Conservation (phyloP, 768 basidiomycete species). For the Tylopilus balloui region DNA sequence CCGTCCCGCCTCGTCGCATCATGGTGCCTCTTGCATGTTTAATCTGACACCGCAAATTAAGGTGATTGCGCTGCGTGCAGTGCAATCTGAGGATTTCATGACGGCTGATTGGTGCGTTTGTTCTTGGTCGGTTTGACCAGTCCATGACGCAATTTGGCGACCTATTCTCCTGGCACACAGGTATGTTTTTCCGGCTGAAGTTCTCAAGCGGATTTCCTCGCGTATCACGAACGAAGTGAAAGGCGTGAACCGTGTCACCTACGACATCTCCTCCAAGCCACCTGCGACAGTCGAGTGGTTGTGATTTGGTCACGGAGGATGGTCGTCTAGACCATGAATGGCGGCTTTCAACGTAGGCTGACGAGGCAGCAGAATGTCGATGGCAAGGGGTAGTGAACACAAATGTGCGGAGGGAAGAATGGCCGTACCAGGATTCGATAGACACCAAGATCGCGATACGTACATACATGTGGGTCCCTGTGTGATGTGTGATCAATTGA, state of each 20-base stretch:
- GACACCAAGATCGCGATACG: no score
- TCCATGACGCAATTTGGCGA: background rate
- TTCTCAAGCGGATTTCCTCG: constrained; percentile 87
- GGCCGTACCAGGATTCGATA: no score
- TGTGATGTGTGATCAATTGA: no score
- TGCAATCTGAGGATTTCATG: constrained; percentile 99
- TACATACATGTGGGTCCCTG: no score
- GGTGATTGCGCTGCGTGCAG: constrained; percentile 93
- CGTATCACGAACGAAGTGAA: constrained; percentile 96
- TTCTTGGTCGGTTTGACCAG: background rate
- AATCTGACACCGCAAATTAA: constrained; percentile 24
- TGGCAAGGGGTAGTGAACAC: no score
- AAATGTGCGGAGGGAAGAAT: background rate
- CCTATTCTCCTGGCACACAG: constrained; percentile 35
- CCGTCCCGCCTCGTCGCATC: background rate
- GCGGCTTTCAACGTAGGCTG: background rate
- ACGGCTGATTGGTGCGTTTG: constrained; percentile 88
- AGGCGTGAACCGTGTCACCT: constrained; percentile 95
- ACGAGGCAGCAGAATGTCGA: no score
- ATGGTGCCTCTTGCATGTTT: background rate
- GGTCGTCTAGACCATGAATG: no score
- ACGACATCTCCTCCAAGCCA: constrained; percentile 96
- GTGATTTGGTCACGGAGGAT: constrained; percentile 13
- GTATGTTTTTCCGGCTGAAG: constrained; percentile 93
- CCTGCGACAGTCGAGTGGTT: constrained; percentile 64